Conservation (phyloP, 2,329 filamentous ascomycete species). For the Fusarium sp. region DNA sequence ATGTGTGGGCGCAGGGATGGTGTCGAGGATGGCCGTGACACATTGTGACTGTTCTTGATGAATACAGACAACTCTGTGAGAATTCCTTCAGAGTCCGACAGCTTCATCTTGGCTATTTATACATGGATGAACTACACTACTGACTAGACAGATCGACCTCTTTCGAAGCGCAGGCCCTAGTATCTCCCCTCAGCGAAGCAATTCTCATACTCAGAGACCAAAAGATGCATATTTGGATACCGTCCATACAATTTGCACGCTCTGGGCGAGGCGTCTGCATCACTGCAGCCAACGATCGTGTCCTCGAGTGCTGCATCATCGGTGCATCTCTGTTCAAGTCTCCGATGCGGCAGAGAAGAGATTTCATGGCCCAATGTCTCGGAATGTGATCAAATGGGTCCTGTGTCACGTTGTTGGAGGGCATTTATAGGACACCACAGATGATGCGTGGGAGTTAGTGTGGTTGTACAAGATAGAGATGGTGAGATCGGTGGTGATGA, state of each 20-base stretch:
- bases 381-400: conserved; percentile 20
- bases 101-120: conserved; percentile 36
- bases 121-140: conserved; percentile 15
- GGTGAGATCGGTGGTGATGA: conserved; percentile 19
- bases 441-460: conserved; percentile 3
- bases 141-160: conserved; percentile 27
- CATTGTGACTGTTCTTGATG: conserved; percentile 51
- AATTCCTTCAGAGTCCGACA: background rate
- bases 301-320: conserved; percentile 38
- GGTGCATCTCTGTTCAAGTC: conserved; percentile 12
- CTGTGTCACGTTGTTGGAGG: conserved; percentile 4
- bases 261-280: conserved; percentile 31
- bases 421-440: conserved; percentile 30
- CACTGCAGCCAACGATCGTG: conserved; percentile 25
- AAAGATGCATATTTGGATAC: conserved; percentile 68
- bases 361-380: conserved; percentile 35
- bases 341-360: conserved; percentile 24
- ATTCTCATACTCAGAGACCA: conserved; percentile 60
- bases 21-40: conserved; percentile 65
- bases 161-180: conserved; percentile 61
- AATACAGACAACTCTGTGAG: background rate
- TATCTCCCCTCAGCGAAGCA: conserved; percentile 68
- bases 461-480: conserved; percentile 31
- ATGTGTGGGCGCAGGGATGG: conserved; percentile 65
- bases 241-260: conserved; percentile 52